Percentiles rank a stretch among this genome's conserved stretches.
These are phyloP conservation scores for Alternaria arborescens DNA, from an alignment of 2,329 filamentous ascomycete genomes.

Conservation along the genomic window DNA sequence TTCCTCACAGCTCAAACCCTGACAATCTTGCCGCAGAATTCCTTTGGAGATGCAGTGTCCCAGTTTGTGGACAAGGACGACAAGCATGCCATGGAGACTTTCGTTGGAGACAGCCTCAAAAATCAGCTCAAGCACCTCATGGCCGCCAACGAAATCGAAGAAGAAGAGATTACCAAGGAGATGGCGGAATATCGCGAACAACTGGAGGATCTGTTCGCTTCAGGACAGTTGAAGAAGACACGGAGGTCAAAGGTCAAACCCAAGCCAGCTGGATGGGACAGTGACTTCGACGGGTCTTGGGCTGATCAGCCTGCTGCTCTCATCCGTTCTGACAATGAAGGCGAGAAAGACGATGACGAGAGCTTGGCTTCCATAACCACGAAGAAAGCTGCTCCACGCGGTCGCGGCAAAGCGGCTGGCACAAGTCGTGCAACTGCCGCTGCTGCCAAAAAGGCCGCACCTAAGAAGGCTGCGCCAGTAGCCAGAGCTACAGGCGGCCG, in stretches of 20 bases:
- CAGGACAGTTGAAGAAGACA: conserved; percentile 66
- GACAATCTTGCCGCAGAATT: conserved; percentile 90
- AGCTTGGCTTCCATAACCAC: conserved; percentile 41
- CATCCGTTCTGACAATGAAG: conserved; percentile 61
- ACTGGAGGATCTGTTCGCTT: conserved; percentile 75
- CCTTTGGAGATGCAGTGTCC: conserved; percentile 89
- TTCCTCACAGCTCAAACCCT: conserved; percentile 87
- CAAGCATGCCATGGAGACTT: conserved; percentile 79
- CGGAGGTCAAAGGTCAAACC: conserved; percentile 72
- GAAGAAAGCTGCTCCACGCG: conserved; percentile 54
- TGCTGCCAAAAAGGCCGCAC: conserved; percentile 43
- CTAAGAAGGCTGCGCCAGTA: conserved; percentile 48
- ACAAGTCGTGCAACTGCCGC: conserved; percentile 43
- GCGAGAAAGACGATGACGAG: conserved; percentile 54
- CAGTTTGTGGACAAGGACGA: conserved; percentile 97
- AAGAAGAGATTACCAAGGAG: conserved; percentile 73
- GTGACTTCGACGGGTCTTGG: conserved; percentile 88
- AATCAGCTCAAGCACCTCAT: conserved; percentile 56
- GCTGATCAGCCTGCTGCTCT: conserved; percentile 77
- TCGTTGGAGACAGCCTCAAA: conserved; percentile 55
- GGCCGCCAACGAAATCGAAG: conserved; percentile 68
- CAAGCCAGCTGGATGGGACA: conserved; percentile 84
- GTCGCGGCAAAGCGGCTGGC: conserved; percentile 55
- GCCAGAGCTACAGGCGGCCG: conserved; percentile 46
- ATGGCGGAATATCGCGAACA: conserved; percentile 77